Conservation (phyloP, 768 basidiomycete genomes). For the Cystobasidium ongulense region DNA sequence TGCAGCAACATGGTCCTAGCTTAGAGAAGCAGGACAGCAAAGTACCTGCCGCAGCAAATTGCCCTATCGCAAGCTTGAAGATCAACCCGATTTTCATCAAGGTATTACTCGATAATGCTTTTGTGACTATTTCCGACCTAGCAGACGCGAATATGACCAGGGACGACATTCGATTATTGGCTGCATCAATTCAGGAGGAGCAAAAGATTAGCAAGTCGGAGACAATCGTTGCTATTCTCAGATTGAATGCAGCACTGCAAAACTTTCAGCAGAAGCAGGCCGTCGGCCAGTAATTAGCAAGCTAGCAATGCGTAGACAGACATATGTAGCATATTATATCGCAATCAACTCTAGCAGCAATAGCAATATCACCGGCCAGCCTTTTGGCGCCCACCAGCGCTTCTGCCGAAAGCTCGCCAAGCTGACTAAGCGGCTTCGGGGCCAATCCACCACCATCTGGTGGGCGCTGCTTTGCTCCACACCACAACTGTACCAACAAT, state of each 20-base stretch:
- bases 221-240: background rate
- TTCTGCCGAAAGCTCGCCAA: too few relatives aligned
- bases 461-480: background rate
- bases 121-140: background rate
- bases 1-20: too few relatives aligned
- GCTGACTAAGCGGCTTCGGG: too few relatives aligned
- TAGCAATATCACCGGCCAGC: too few relatives aligned
- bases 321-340: too few relatives aligned
- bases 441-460: background rate
- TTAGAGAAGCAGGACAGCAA: too few relatives aligned
- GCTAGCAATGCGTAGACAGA: background rate
- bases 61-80: background rate
- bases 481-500: background rate
- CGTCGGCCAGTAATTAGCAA: background rate
- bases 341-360: too few relatives aligned
- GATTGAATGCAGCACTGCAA: background rate
- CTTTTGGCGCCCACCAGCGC: too few relatives aligned
- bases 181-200: background rate
- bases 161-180: background rate
- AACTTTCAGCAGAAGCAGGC: background rate
- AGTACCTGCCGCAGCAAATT: too few relatives aligned
- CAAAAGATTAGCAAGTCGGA: background rate
- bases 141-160: background rate
- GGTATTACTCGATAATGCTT: background rate
- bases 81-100: background rate